phyloP scores from a whole-genome alignment of 2,329 filamentous ascomycete genomes.

The Spiromastix sp. region DNA sequence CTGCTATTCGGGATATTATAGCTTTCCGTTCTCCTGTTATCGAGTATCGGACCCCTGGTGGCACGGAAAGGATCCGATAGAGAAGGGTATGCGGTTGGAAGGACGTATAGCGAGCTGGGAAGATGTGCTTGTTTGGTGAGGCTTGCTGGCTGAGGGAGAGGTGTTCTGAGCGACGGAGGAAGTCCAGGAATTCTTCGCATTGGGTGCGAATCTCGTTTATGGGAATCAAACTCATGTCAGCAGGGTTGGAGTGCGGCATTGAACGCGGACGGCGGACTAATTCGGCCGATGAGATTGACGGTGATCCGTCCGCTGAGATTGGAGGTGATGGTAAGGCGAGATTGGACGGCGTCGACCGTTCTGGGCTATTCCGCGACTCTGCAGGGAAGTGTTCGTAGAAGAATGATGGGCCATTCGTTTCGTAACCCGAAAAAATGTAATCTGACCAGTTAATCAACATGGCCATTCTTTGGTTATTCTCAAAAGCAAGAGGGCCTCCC shows the following conservation, averaged over 20 bases:
- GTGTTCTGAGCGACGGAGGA: conserved; percentile 28
- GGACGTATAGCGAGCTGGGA: conserved; percentile 17
- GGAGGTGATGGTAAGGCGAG: conserved; percentile 7
- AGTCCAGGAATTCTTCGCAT: conserved; percentile 28
- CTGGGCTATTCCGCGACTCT: conserved; percentile 1
- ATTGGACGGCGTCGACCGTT: conserved; percentile 6
- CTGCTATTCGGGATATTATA: conserved; percentile 25
- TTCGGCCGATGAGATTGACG: not conserved
- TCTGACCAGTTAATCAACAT: conserved; percentile 35
- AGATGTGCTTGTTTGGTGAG: conserved; percentile 10
- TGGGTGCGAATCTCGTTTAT: conserved; percentile 24
- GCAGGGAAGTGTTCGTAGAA: conserved; percentile 19
- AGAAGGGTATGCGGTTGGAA: conserved; percentile 23
- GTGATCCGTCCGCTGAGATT: conserved; percentile 6
- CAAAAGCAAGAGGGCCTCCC: conserved; percentile 26
- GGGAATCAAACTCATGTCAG: conserved; percentile 10
- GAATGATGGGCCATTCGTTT: conserved; percentile 24
- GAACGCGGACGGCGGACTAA: not conserved
- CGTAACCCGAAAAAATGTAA: conserved; percentile 31
- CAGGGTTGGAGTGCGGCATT: not conserved
- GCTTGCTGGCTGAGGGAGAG: conserved; percentile 22
- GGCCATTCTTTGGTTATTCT: conserved; percentile 24
- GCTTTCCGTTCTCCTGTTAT: conserved; percentile 29
- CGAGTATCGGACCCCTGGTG: conserved; percentile 23
- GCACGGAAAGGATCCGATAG: conserved; percentile 23